Evolutionary conservation across 495 filamentous ascomycete species (phyloP), one percentile per base, ranked within the genome.

Genomic region (Penicillium subrubescens): DNA sequence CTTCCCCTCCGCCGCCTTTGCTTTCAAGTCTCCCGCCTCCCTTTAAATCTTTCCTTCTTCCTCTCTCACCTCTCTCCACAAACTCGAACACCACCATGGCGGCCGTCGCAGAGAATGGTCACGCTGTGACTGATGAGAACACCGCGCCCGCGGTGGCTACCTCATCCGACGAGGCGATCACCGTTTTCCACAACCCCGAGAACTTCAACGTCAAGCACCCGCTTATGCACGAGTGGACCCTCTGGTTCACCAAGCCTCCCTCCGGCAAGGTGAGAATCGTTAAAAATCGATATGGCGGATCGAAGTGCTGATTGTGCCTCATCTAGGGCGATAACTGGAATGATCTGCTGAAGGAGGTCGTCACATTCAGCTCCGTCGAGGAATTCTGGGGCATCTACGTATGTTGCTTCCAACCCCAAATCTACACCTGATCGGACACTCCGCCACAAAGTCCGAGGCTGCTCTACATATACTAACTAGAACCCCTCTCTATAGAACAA

Each of bases 351-450:
- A 99, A 99, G 82, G 92, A 98, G 75, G 94, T 99, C 62, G 96
- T 99, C 67, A 97, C 92, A 43, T 97, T 99, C 71, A 92, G 94
- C 81, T 96, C 93, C 14, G 95, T 99, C 4, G 95, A 99, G 78
- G 96, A 99, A 77, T 99, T 99, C 83, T 99, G 95, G 95, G 95
- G 95, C 58, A 90, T 98, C 72, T 97, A 99, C 75, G 95, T 98
- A 88, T 73, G 95, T 21, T 21, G 6, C 34, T 31, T 37, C 35
- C 35, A 37, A 37, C 35, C 35, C 46, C 23, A 0, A 50, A 50
- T 5, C n/a, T 27, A 34, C 21, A 43, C 33, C 37, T 21, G 44
- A 25, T 33, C 25, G 15, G 8, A 21, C 52, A 41, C 27, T 5
- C 19, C 2, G 51, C 52, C 14, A 27, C 46, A 23, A 48, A 10